These are phyloP conservation scores for Mycena capillaripes DNA, from an alignment of 768 basidiomycete species.

Conservation along the genomic window DNA sequence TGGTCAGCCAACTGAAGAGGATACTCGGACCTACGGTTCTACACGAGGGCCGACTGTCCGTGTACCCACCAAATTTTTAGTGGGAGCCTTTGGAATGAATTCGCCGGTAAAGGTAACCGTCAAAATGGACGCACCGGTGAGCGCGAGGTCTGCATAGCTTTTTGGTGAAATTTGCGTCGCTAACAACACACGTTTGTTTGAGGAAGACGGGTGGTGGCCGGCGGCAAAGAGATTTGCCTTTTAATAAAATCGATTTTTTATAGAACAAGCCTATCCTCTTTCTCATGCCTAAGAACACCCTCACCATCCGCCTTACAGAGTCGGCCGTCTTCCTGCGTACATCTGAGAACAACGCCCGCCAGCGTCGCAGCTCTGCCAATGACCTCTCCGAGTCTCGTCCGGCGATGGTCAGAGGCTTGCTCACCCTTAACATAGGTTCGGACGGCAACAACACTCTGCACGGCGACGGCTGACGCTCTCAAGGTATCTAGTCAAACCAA, in stretches of 20 bases:
- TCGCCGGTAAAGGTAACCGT: too few species aligned
- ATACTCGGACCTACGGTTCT: too few species aligned
- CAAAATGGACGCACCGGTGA: too few species aligned
- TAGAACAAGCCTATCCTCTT: neutral
- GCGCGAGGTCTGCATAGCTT: too few species aligned
- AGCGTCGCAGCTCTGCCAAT: conserved; percentile 41
- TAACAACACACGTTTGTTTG: too few species aligned
- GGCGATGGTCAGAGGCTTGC: conserved; percentile 74
- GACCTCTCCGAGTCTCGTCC: conserved; percentile 52
- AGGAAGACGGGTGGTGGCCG: too few species aligned
- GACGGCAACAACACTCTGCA: neutral
- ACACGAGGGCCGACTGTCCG: too few species aligned
- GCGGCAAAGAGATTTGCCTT: neutral
- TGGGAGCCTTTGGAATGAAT: too few species aligned
- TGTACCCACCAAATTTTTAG: too few species aligned
- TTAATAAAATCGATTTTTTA: neutral
- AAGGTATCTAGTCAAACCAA: conserved; percentile 71
- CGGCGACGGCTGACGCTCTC: conserved; percentile 44
- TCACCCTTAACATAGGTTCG: conserved; percentile 62
- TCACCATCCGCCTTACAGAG: conserved; percentile 63
- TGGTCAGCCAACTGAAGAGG: too few species aligned
- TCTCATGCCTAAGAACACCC: conserved; percentile 38
- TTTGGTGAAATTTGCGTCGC: too few species aligned
- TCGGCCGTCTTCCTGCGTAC: conserved; percentile 62
- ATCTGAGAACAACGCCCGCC: conserved; percentile 47